These are phyloP conservation scores for Fusarium bactridioides DNA, from an alignment of 2,329 filamentous ascomycete genomes.

Conservation along the genomic window DNA sequence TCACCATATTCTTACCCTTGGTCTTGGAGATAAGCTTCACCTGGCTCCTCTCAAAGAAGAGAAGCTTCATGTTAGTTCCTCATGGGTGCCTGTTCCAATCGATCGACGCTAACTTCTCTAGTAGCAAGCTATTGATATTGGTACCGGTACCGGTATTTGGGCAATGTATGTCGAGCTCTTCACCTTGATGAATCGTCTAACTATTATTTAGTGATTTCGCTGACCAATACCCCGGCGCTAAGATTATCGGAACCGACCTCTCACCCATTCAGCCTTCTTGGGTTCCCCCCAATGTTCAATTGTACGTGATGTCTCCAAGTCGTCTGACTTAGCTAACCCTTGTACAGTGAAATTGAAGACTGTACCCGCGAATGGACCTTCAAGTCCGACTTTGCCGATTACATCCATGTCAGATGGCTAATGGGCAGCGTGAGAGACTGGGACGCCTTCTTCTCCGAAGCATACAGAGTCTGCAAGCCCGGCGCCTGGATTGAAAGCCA, in stretches of 20 bases:
- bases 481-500: conserved; percentile 56
- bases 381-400: conserved; percentile 56
- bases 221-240: conserved; percentile 53
- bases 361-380: conserved; percentile 45
- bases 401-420: conserved; percentile 66
- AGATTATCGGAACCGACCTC: conserved; percentile 61
- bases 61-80: conserved; percentile 27
- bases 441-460: conserved; percentile 59
- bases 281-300: conserved; percentile 56
- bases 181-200: background rate
- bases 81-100: too few species aligned
- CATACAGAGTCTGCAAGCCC: conserved; percentile 62
- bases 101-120: too few species aligned
- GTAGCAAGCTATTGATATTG: conserved; percentile 54
- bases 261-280: conserved; percentile 45
- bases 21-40: conserved; percentile 32
- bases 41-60: conserved; percentile 34
- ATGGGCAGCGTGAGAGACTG: conserved; percentile 65
- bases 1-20: conserved; percentile 34
- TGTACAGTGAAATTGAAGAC: conserved; percentile 41
- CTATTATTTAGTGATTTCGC: conserved; percentile 54
- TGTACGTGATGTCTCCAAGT: background rate
- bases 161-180: conserved; percentile 42
- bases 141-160: conserved; percentile 67
- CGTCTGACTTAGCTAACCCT: background rate